phyloP scores from a whole-genome alignment of 2,329 filamentous ascomycete species.

The Colletotrichum kahawae region DNA sequence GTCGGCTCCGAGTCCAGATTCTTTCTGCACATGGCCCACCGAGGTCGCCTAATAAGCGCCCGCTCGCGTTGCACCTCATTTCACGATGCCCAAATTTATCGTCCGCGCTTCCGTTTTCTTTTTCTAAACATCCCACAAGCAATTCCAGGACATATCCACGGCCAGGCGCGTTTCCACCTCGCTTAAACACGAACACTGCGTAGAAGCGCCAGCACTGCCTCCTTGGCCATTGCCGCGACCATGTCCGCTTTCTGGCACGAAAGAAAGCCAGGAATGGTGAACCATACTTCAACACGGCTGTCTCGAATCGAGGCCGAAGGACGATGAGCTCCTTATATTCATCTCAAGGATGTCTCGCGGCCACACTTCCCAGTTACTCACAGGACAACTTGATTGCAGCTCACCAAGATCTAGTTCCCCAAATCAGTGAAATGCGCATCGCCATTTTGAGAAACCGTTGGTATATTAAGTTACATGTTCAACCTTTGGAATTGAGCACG shows the following conservation, averaged over 20 bases:
- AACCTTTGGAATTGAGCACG: not conserved
- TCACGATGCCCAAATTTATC: not conserved
- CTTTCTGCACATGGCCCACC: not conserved
- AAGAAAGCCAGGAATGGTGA: not conserved
- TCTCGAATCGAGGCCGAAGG: not conserved
- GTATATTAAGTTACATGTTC: not conserved
- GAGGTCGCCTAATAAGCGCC: conserved; percentile 3
- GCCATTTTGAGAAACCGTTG: not conserved
- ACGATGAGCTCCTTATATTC: not conserved
- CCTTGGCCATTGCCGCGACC: not conserved
- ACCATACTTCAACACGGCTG: not conserved
- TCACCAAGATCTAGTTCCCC: not conserved
- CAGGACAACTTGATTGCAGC: not conserved
- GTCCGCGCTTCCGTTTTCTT: not conserved
- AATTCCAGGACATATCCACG: not conserved
- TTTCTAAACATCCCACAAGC: not conserved
- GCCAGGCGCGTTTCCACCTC: not conserved
- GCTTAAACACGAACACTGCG: not conserved
- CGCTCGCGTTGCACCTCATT: not conserved
- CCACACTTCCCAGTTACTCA: not conserved
- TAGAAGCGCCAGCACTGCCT: conserved; percentile 5
- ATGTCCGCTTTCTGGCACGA: not conserved
- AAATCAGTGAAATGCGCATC: not conserved
- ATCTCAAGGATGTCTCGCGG: not conserved
- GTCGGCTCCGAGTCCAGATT: not conserved